Conservation (phyloP, 139 green algal species). For the Chlamydomonas eustigma region DNA sequence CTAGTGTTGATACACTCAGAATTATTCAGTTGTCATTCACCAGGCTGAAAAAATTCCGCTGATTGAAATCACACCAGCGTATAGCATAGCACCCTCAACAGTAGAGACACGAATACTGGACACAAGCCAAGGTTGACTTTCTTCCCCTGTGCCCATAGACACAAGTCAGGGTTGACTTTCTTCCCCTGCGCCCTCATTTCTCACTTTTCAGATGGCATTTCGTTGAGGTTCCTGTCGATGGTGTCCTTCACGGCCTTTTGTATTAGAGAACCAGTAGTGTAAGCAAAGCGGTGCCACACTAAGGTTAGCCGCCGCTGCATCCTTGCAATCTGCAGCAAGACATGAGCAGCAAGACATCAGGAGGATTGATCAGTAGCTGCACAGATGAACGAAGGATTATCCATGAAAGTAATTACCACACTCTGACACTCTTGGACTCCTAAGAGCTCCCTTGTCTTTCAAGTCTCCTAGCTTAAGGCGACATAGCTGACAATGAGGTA, state of each 20-base stretch:
- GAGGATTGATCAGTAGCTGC: not conserved
- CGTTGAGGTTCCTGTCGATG: not conserved
- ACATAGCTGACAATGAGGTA: no score
- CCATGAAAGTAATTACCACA: no score
- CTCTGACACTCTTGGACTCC: no score
- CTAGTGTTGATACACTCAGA: no score
- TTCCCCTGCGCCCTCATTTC: not conserved
- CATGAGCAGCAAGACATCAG: not conserved
- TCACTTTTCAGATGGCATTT: not conserved
- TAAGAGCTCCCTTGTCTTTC: no score
- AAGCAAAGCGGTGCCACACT: conserved; percentile 16
- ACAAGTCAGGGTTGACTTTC: not conserved
- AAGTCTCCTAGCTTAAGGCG: no score
- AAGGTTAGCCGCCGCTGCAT: conserved; percentile 7
- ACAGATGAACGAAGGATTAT: no score
- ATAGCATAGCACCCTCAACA: no score
- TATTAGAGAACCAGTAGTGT: not conserved
- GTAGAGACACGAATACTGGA: no score
- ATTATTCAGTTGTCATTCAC: no score
- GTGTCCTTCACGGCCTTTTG: not conserved
- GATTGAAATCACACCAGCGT: no score
- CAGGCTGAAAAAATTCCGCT: no score
- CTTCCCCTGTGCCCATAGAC: not conserved
- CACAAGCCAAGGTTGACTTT: not conserved
- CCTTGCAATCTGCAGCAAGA: not conserved